phyloP scores from a whole-genome alignment of 352 stramenopile species.

The Paralagenidium karlingii region DNA sequence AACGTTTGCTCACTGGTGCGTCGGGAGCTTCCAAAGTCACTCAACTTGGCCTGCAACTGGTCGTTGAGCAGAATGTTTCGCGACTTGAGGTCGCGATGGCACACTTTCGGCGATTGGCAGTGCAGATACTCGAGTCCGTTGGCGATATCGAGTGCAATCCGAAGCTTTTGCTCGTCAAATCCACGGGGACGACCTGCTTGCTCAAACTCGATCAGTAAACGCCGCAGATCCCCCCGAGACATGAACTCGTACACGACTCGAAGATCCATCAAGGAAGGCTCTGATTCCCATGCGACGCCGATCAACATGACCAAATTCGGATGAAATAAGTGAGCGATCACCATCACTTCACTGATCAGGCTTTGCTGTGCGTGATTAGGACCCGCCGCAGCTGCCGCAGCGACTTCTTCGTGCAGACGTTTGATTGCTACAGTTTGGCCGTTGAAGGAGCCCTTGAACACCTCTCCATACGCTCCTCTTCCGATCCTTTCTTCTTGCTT shows the following conservation, averaged over 20 bases:
- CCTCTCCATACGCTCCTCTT: too few species aligned
- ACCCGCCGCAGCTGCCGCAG: too few species aligned
- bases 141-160: constrained; percentile 13
- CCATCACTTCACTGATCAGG: too few species aligned
- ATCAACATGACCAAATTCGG: constrained; percentile 12
- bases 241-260: constrained; percentile 6
- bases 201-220: too few species aligned
- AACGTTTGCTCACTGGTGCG: neutral
- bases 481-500: too few species aligned
- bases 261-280: too few species aligned
- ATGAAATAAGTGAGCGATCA: constrained; percentile 6
- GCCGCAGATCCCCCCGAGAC: constrained; percentile 9
- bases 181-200: constrained; percentile 4
- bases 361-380: too few species aligned
- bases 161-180: constrained; percentile 8
- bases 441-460: too few species aligned
- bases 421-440: too few species aligned
- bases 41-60: constrained; percentile 3
- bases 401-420: too few species aligned
- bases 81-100: constrained; percentile 12
- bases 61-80: constrained; percentile 8
- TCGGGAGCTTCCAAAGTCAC: constrained; percentile 6
- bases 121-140: constrained; percentile 12
- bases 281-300: constrained; percentile 6
- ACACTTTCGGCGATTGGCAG: constrained; percentile 6